Evolutionary conservation across 2,329 filamentous ascomycete species (phyloP).

Genomic region (Fusarium metavorans): DNA sequence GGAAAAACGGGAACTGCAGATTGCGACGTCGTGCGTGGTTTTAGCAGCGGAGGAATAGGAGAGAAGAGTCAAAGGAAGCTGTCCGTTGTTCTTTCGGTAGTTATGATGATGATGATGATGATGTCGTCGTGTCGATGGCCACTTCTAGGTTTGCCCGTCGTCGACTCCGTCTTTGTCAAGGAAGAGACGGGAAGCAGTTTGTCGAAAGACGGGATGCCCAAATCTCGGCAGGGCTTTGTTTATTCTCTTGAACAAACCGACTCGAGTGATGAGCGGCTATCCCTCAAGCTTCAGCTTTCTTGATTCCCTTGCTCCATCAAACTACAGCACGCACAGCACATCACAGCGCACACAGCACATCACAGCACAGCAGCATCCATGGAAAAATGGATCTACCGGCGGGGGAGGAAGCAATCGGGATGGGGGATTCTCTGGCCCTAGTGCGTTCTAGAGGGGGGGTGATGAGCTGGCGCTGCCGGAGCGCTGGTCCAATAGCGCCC

Average conservation of each 20-base stretch:
- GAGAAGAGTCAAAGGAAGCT: neutral
- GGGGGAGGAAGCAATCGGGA: slow-evolving; percentile 12
- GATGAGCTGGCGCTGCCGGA: slow-evolving; percentile 56
- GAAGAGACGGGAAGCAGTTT: neutral
- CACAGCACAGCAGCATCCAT: neutral
- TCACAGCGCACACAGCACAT: neutral
- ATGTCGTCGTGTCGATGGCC: neutral
- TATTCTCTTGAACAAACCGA: neutral
- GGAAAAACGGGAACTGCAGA: slow-evolving; percentile 30
- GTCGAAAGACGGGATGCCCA: neutral
- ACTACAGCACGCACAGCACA: neutral
- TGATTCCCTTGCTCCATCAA: neutral
- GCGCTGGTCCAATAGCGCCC: slow-evolving; percentile 51
- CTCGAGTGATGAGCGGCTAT: neutral
- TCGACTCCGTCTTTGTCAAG: neutral
- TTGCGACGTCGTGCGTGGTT: slow-evolving; percentile 25
- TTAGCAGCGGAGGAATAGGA: slow-evolving; percentile 12
- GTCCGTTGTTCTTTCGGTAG: slow-evolving; percentile 21
- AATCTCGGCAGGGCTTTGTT: neutral
- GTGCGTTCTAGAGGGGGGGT: slow-evolving; percentile 29
- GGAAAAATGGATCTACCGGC: neutral
- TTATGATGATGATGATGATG: neutral
- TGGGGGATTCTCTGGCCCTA: slow-evolving; percentile 28
- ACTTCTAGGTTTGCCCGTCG: neutral
- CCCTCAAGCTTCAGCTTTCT: neutral